These are phyloP conservation scores for Geotrichum fermentans DNA, from an alignment of 1,139 yeast genomes.

Conservation along the genomic window DNA sequence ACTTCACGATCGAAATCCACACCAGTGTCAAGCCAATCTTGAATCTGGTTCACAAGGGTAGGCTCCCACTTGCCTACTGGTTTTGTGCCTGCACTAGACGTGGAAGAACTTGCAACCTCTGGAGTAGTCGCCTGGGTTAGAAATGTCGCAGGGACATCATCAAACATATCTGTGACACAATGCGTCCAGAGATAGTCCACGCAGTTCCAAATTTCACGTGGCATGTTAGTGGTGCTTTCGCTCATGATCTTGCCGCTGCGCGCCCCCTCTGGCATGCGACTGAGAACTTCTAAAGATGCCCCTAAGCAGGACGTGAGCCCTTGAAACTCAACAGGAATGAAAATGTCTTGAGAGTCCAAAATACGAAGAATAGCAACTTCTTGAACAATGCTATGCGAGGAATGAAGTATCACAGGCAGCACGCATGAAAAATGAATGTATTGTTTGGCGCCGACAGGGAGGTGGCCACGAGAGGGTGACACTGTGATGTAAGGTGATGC, in stretches of 20 bases:
- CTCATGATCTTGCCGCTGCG: slow-evolving; percentile 25
- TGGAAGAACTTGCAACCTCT: no score
- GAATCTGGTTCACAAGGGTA: slow-evolving; percentile 32
- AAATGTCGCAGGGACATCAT: slow-evolving; percentile 4
- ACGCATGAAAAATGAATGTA: slow-evolving; percentile 23
- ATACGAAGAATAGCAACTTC: slow-evolving; percentile 33
- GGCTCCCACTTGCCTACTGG: slow-evolving; percentile 12
- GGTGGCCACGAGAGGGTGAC: slow-evolving; percentile 26
- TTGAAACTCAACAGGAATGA: slow-evolving; percentile 33
- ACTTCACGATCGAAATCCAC: slow-evolving; percentile 34
- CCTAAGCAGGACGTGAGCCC: slow-evolving; percentile 35
- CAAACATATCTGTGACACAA: slow-evolving; percentile 23
- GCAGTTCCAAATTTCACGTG: slow-evolving; percentile 37
- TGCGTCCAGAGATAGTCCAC: slow-evolving; percentile 37
- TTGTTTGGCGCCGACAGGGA: slow-evolving; percentile 32
- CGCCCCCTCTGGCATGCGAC: slow-evolving; percentile 33
- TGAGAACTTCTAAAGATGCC: slow-evolving; percentile 31
- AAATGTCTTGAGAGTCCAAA: slow-evolving; percentile 36
- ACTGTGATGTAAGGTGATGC: slow-evolving; percentile 18
- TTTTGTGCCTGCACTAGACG: background rate
- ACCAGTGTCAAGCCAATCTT: slow-evolving; percentile 38
- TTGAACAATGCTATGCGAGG: slow-evolving; percentile 10
- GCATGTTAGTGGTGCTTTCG: slow-evolving; percentile 28
- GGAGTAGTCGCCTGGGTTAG: background rate
- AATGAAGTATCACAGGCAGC: slow-evolving; percentile 17